Evolutionary conservation across 495 filamentous ascomycete genomes (phyloP), one percentile per base, ranked within the genome.

Genomic region (Penicillium mononematosum): DNA sequence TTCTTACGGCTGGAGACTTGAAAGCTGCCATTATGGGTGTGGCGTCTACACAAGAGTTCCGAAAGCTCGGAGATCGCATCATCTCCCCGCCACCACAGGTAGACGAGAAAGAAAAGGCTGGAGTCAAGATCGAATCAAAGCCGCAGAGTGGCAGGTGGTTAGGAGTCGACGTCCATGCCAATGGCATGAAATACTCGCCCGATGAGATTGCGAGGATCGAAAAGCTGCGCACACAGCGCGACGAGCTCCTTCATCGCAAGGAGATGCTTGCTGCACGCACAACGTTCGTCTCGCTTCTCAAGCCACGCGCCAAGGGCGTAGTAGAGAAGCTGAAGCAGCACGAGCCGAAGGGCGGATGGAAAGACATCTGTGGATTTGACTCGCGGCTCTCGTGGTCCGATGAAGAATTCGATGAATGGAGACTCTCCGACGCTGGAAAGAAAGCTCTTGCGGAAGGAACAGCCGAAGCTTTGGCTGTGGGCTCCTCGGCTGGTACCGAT

Each of bases 81-180:
- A 61, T 81, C 16, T 69, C 75, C 4, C 68, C 73, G 29, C 72
- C 77, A 16, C 68, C 71, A 52, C 67, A 72, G 9, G 45, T 59
- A 6, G 59, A 56, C 3, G 47, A 63, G 2, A 55, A 62, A 11
- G 57, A 56, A n/a, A 58, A 53, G 10, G 29, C 29, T 3, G 55
- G 59, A 27, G 50, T 45, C 4, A 65, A 67, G 69, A 86, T 86
- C 67, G 85, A 91, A 62, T 82, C 80, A 36, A 86, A 88, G 72
- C 84, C 88, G 56, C 88, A 90, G 76, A 83, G 88, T 57, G 77
- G 86, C 70, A 90, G 90, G 50, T 89, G 93, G 58, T 88, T 94
- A 64, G 86, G 65, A 8, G 57, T 75, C 9, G 74, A 75, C 31
- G 56, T 70, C 53, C 58, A 72, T 34, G 55, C 62, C 36, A 57